Evolutionary conservation across 345 rosid species (phyloP).

Genomic region (Hypericum perforatum): DNA sequence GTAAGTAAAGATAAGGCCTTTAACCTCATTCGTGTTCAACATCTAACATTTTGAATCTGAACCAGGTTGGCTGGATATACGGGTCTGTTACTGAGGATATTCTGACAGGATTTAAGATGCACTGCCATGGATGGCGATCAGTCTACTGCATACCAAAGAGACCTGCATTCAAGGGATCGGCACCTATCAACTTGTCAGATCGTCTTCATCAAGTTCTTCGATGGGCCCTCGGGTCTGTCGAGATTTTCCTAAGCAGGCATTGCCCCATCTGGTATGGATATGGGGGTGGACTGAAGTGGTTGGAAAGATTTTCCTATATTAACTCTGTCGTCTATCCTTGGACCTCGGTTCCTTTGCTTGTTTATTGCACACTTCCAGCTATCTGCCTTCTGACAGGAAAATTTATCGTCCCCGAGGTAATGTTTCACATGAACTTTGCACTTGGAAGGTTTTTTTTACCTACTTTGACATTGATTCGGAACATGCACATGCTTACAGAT

Average conservation of each 20-base stretch:
- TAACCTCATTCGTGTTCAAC: background rate
- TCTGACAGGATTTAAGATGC: conserved; percentile 94
- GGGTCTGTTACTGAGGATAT: conserved; percentile 95
- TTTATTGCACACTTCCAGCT: conserved; percentile 87
- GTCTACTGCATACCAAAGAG: conserved; percentile 88
- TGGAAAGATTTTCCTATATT: conserved; percentile 88
- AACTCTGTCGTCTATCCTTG: conserved; percentile 91
- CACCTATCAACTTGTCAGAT: conserved; percentile 90
- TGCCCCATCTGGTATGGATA: conserved; percentile 98
- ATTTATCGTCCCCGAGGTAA: conserved; percentile 97
- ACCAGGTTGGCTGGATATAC: conserved; percentile 92
- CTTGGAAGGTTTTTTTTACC: background rate
- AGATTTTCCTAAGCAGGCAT: conserved; percentile 89
- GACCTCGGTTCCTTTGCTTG: conserved; percentile 81
- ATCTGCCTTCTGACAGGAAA: conserved; percentile 89
- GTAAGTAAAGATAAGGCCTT: conserved; percentile 31
- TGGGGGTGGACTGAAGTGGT: conserved; percentile 92
- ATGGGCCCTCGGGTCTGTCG: conserved; percentile 98
- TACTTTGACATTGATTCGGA: conserved; percentile 5
- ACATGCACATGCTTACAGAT: conserved; percentile 42
- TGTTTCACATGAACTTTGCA: background rate
- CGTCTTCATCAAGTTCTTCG: conserved; percentile 94
- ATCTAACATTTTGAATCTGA: conserved; percentile 6
- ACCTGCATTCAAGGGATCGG: conserved; percentile 89
- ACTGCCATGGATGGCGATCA: conserved; percentile 98